Conservation (phyloP, 129 eudicot genomes). For the Dittrichia graveolens region DNA sequence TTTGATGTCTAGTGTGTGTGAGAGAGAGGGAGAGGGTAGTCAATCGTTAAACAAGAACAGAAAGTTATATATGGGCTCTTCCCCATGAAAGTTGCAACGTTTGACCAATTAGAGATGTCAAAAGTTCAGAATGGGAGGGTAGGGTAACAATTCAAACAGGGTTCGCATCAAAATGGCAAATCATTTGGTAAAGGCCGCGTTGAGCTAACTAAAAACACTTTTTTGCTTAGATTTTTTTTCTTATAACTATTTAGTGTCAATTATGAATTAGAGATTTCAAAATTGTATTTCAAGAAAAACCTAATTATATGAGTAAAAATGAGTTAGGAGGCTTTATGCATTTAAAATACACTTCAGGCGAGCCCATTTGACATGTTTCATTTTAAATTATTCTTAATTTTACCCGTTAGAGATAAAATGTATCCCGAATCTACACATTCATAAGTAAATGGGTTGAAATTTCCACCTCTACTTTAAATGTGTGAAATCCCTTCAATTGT, state of each 20-base stretch:
- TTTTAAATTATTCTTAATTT: neutral
- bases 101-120: conserved; percentile 16
- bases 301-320: neutral
- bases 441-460: neutral
- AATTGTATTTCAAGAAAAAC: neutral
- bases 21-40: conserved; percentile 14
- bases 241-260: neutral
- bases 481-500: conserved; percentile 10
- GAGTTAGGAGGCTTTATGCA: neutral
- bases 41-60: conserved; percentile 1
- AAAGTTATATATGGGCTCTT: conserved; percentile 8
- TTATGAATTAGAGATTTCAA: neutral
- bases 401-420: no score
- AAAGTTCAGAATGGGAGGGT: neutral
- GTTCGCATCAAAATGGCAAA: neutral
- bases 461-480: neutral
- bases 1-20: conserved; percentile 68
- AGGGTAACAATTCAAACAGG: neutral
- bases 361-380: neutral
- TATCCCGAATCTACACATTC: neutral
- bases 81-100: conserved; percentile 9
- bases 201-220: neutral
- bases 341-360: neutral
- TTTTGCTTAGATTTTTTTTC: neutral
- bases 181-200: neutral